phyloP scores from a whole-genome alignment of 108 stramenopile genomes.

The Fragilariopsis cylindrus region DNA sequence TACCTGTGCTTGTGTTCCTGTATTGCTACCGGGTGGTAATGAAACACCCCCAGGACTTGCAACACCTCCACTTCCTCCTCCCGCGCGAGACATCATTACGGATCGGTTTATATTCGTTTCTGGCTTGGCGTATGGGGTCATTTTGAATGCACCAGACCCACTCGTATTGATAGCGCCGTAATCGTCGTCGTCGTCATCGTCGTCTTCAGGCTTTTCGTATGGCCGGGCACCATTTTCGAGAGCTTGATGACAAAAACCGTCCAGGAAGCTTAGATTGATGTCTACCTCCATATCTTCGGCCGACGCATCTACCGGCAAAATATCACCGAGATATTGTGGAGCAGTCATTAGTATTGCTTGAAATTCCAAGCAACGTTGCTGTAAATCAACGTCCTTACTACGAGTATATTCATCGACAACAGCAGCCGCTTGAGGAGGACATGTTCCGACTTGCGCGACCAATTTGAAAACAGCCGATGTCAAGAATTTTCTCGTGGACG shows the following conservation, averaged over 20 bases:
- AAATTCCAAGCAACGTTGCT: slow-evolving; percentile 93
- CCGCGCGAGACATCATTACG: slow-evolving; percentile 44
- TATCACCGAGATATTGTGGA: slow-evolving; percentile 77
- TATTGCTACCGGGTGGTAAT: slow-evolving; percentile 45
- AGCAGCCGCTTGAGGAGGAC: slow-evolving; percentile 81
- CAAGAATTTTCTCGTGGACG: slow-evolving; percentile 77
- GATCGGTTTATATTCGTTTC: slow-evolving; percentile 39
- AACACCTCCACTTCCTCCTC: slow-evolving; percentile 34
- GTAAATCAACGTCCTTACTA: slow-evolving; percentile 86
- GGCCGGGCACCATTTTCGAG: slow-evolving; percentile 83
- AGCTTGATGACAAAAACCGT: slow-evolving; percentile 86
- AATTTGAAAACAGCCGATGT: slow-evolving; percentile 94
- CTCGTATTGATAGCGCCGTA: slow-evolving; percentile 31
- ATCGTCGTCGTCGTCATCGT: slow-evolving; percentile 87
- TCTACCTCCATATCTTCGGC: slow-evolving; percentile 94
- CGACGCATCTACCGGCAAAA: slow-evolving; percentile 95
- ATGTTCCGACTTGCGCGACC: slow-evolving; percentile 90
- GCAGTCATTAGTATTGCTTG: slow-evolving; percentile 72
- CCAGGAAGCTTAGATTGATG: slow-evolving; percentile 84
- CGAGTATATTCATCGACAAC: slow-evolving; percentile 87
- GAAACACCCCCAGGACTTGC: slow-evolving; percentile 41
- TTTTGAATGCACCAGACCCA: slow-evolving; percentile 70
- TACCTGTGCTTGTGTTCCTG: slow-evolving; percentile 23
- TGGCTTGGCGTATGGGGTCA: slow-evolving; percentile 94
- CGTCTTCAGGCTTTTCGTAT: slow-evolving; percentile 84